Evolutionary conservation across 257 asterid genomes (phyloP), one percentile per base, ranked within the genome.

Genomic region (Oldenlandia corymbosa): DNA sequence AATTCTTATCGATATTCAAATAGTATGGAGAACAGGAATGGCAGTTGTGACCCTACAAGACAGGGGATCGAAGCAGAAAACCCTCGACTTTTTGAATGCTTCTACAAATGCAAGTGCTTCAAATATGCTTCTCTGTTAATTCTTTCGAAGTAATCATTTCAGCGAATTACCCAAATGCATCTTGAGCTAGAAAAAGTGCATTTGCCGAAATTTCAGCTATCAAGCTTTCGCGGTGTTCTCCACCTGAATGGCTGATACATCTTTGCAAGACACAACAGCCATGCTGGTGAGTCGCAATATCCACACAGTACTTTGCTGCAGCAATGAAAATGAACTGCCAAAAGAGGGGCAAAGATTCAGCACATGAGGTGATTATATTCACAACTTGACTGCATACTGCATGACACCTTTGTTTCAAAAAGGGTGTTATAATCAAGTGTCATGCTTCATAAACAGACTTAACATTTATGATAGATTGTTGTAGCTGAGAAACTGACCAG

Each of bases 241-340:
- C 97, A 55, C 78, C 74, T 37, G 93, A 80, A 67, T 78, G 88
- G 58, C 79, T 76, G 73, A 92, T 87, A 83, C 97, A 92, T 30
- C 88, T 83, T 84, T 92, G 98, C 68, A 88, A 84, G 71, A 92
- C 97, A 62, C 97, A 88, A 69, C 98, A 91, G 36, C 98, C 98
- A 39, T 88, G 95, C 74, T 87, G 96, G 78, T 91, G 95, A 49
- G 91, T 85, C 31, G 98, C 97, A 62, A 92, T 85, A 50, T 92
- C 97, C 11, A 85, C 84, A 65, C 93, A 89, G 76, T 89, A 80
- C 79, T 81, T 89, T 43, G 96, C 85, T 50, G 98, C 95, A 62
- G 95, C 95, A 60, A 78, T 71, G 76, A 85, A 87, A 65, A 92
- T 90, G 81, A 92, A 92, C 97, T 92, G 85, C 84, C 82, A 66